These are phyloP conservation scores for Solanum aculeatissimum DNA, from an alignment of 305 asterid genomes.

Conservation along the genomic window DNA sequence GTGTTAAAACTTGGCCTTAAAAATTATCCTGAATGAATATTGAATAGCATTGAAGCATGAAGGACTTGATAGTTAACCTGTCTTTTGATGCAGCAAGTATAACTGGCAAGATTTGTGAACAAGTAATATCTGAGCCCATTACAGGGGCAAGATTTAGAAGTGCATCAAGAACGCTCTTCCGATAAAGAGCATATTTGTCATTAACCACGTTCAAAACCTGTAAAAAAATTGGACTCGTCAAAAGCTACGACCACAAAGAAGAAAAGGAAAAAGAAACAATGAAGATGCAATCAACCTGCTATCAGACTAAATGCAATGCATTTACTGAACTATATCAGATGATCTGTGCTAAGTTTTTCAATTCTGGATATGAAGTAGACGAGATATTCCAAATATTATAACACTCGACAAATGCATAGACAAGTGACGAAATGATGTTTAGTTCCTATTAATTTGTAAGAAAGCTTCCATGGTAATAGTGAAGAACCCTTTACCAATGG, in stretches of 20 bases:
- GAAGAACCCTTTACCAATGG: neutral
- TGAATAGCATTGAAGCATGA: neutral
- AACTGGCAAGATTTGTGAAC: conserved; percentile 20
- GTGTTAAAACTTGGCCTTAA: neutral
- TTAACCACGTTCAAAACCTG: conserved; percentile 20
- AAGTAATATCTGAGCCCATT: conserved; percentile 23
- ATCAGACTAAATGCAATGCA: neutral
- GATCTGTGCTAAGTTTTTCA: neutral
- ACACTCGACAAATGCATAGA: neutral
- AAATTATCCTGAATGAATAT: neutral
- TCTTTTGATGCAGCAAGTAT: conserved; percentile 19
- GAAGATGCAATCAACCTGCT: neutral
- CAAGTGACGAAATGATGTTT: neutral
- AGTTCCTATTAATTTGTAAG: neutral
- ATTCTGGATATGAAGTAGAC: neutral
- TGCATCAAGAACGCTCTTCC: conserved; percentile 21
- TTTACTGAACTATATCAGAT: neutral
- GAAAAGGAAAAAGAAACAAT: neutral
- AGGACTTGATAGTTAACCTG: conserved; percentile 1
- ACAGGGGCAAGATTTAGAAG: conserved; percentile 31
- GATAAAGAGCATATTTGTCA: conserved; percentile 24
- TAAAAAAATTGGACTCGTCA: neutral
- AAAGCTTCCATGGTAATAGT: no score
- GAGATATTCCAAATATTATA: neutral
- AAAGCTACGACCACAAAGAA: neutral